Conservation (phyloP, 73 alveolate species). For the Paramecium pentaurelia region DNA sequence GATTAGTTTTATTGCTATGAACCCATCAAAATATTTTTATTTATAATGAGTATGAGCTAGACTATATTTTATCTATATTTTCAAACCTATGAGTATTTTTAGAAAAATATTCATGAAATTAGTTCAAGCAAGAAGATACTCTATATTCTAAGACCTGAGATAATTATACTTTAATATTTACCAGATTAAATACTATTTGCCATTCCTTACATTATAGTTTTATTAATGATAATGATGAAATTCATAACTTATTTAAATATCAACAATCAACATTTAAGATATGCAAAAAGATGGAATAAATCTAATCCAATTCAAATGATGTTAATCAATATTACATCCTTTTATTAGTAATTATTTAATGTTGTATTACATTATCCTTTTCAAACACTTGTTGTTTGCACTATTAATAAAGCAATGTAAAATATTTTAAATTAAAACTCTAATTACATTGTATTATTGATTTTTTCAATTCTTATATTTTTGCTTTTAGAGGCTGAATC, state of each 20-base stretch:
- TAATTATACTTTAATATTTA: not conserved
- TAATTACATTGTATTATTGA: not conserved
- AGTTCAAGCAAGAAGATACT: not conserved
- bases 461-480: not conserved
- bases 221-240: not conserved
- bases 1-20: not conserved
- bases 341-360: not conserved
- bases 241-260: not conserved
- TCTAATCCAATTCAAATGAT: not conserved
- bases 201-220: not conserved
- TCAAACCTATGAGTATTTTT: not conserved
- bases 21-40: not conserved
- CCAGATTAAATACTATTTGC: not conserved
- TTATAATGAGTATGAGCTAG: not conserved
- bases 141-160: not conserved
- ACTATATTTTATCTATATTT: not conserved
- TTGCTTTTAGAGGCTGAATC: not conserved
- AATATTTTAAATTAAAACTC: not conserved
- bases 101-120: not conserved
- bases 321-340: not conserved
- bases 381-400: not conserved
- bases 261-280: not conserved
- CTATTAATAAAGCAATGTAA: not conserved
- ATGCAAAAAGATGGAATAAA: not conserved
- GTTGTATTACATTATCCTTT: not conserved